Conservation (phyloP, 306 rosid genomes). For the Pyrus communis region DNA sequence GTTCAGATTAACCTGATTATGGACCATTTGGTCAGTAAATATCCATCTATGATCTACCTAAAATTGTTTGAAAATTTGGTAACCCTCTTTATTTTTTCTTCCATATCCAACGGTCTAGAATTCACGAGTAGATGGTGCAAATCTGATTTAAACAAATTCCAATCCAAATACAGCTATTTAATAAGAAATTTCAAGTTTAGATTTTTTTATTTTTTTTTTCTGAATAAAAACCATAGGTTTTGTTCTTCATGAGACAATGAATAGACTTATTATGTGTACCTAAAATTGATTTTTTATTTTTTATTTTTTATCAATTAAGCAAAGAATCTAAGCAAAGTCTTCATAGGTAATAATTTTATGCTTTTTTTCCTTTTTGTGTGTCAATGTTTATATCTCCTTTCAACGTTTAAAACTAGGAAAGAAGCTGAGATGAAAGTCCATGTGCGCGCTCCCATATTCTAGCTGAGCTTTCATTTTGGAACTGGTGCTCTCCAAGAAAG, state of each 20-base stretch:
- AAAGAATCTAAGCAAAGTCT: constrained; percentile 6
- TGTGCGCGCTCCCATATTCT: constrained; percentile 13
- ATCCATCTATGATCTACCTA: too few relatives aligned
- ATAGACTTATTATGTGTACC: not conserved
- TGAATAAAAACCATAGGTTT: too few relatives aligned
- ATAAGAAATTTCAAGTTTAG: not conserved
- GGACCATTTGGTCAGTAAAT: too few relatives aligned
- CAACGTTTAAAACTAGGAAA: not conserved
- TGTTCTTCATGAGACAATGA: too few relatives aligned
- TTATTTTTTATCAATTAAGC: not conserved
- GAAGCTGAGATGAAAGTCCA: constrained; percentile 10
- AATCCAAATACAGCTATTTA: not conserved
- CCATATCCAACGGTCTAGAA: not conserved
- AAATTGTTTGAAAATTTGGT: too few relatives aligned
- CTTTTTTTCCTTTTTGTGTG: not conserved
- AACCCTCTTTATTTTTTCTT: too few relatives aligned
- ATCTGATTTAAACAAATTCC: not conserved
- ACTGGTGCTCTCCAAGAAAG: constrained; percentile 13
- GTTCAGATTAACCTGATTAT: too few relatives aligned
- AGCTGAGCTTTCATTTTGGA: constrained; percentile 11
- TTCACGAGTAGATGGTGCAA: not conserved
- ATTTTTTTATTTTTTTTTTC: too few relatives aligned
- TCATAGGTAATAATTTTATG: not conserved
- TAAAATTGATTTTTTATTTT: not conserved
- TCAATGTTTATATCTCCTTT: not conserved